Evolutionary conservation across 2,329 filamentous ascomycete genomes (phyloP), one percentile per base, ranked within the genome.

Genomic region (Colletotrichum cordylinicola): DNA sequence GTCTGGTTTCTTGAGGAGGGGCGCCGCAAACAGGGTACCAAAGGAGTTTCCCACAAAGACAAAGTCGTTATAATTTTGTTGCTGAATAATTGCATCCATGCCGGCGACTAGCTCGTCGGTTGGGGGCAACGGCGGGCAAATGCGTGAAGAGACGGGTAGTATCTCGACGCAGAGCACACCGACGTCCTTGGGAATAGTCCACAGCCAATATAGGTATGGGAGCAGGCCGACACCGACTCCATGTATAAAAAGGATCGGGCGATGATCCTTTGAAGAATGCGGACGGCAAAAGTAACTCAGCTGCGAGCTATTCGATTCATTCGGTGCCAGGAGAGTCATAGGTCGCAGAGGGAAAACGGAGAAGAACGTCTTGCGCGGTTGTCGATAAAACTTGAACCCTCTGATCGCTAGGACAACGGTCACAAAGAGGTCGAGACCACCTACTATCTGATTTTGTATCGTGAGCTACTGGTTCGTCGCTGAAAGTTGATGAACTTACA

Each of bases 171-270:
- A 91, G 43, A 94, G 88, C 73, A 94, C 87, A 31, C 93, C 93
- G 24, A 93, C 85, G 67, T 89, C 87, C 39, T 83, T 81, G 4
- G 79, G 79, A 13, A 80, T 56, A 6, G 67, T 93, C 82, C 72
- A 91, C 2, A 95, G 84, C 79, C 93, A 93, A 18, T 84, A 82
- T 15, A 88, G 84, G 78, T 94, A 94, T 1, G 92, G 89, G 80
- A 90, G 90, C 3, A 95, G 87, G 0, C 93, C 93, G 73, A 95
- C 87, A 56, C 93, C 93, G 65, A 94, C 94, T 18, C 93, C 93
- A 78, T 95, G 93, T 64, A 94, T 87, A 83, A 94, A 94, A 6
- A 95, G 83, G 9, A 95, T 83, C 0, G 93, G 93, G 67, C 87
- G 87, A 56, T 87, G 86, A 1, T 86, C 89, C 71, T 87, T 88